Evolutionary conservation across 352 stramenopile genomes (phyloP).

Genomic region (Globisporangium nunn): DNA sequence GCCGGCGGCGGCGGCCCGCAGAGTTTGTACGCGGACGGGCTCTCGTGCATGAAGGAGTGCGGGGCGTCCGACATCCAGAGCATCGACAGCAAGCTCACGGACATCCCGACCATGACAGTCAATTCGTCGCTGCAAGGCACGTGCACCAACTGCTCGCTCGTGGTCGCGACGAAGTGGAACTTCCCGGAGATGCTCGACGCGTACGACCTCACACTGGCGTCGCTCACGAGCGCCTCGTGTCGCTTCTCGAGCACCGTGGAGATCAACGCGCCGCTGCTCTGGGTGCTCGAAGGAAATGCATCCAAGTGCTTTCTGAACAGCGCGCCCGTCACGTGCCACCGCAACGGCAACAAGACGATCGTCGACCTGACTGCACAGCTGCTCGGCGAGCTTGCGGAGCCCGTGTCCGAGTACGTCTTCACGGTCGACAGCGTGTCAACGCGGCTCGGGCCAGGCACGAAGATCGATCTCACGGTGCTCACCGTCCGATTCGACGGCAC

Average conservation of each 20-base stretch:
- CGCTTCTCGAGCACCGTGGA: constrained; percentile 42
- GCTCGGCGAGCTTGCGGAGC: constrained; percentile 28
- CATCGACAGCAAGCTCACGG: constrained; percentile 39
- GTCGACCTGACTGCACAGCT: constrained; percentile 32
- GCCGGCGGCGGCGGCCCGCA: constrained; percentile 14
- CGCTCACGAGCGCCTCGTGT: constrained; percentile 27
- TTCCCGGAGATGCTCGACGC: constrained; percentile 63
- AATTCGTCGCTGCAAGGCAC: constrained; percentile 57
- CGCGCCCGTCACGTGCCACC: constrained; percentile 28
- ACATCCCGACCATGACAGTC: constrained; percentile 38
- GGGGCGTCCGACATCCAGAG: constrained; percentile 31
- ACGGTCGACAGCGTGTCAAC: constrained; percentile 55
- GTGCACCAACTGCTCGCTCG: constrained; percentile 59
- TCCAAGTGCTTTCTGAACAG: constrained; percentile 32
- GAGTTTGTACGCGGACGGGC: constrained; percentile 30
- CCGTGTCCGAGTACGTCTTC: constrained; percentile 40
- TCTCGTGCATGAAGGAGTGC: constrained; percentile 48
- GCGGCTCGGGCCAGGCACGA: constrained; percentile 45
- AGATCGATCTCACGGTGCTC: constrained; percentile 42
- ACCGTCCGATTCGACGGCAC: constrained; percentile 49
- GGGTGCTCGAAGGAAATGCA: constrained; percentile 30
- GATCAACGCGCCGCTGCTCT: constrained; percentile 49
- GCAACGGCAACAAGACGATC: constrained; percentile 49
- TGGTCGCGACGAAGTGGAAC: constrained; percentile 50
- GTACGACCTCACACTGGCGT: constrained; percentile 45